These are phyloP conservation scores for Multifurca ochricompacta DNA, from an alignment of 768 basidiomycete genomes.

Conservation along the genomic window DNA sequence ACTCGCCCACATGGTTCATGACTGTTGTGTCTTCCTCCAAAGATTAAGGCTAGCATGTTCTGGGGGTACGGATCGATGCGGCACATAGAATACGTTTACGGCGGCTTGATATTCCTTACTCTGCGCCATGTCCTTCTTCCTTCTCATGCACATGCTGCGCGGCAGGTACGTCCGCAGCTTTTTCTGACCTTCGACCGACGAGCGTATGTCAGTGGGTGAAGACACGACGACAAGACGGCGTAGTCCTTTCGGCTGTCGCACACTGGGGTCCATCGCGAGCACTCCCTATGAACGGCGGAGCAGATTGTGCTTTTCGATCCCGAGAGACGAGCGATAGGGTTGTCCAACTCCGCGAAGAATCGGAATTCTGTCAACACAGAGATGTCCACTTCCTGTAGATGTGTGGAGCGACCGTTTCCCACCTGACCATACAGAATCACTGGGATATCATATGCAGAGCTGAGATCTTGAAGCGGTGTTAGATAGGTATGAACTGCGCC, in stretches of 20 bases:
- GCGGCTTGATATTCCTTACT: background rate
- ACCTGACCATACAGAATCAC: slow-evolving; percentile 41
- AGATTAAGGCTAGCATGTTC: background rate
- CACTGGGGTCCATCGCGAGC: slow-evolving; percentile 35
- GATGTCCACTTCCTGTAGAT: slow-evolving; percentile 30
- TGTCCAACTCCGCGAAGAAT: slow-evolving; percentile 32
- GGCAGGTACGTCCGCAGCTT: slow-evolving; percentile 23
- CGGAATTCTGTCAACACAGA: slow-evolving; percentile 38
- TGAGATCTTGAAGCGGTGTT: slow-evolving; percentile 23
- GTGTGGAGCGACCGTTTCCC: slow-evolving; percentile 39
- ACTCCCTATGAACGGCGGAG: slow-evolving; percentile 53
- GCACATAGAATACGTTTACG: background rate
- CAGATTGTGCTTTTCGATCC: slow-evolving; percentile 36
- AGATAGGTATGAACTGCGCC: slow-evolving; percentile 25
- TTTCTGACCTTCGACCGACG: slow-evolving; percentile 30
- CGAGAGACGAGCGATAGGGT: slow-evolving; percentile 29
- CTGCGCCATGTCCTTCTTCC: background rate
- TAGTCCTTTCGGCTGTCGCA: slow-evolving; percentile 35
- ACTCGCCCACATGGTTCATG: background rate
- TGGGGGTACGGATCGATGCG: slow-evolving; percentile 5
- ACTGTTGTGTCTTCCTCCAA: background rate
- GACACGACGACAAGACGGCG: slow-evolving; percentile 35
- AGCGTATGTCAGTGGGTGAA: slow-evolving; percentile 30
- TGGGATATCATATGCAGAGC: slow-evolving; percentile 1
- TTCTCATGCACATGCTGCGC: background rate